Percentiles rank a stretch among this genome's conserved stretches.
Conservation (phyloP, 495 filamentous ascomycete species). For the Penicillium robsamsonii region DNA sequence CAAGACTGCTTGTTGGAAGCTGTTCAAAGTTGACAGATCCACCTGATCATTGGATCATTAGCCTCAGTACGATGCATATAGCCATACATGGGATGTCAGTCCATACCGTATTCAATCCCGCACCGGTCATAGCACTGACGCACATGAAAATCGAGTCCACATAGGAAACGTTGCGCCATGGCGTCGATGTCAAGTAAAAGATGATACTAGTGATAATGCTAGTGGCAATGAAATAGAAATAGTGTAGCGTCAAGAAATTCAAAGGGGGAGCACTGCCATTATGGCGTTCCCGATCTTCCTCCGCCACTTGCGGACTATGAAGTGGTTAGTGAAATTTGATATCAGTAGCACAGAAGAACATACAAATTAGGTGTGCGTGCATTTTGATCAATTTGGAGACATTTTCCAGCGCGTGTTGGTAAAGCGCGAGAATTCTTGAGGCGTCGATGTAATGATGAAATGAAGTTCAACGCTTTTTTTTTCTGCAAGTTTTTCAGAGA, state of each 20-base stretch:
- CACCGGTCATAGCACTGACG: constrained; percentile 77
- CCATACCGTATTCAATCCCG: constrained; percentile 69
- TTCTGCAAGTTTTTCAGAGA: background rate
- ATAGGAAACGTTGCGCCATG: constrained; percentile 62
- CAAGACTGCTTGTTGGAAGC: constrained; percentile 73
- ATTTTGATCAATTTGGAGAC: constrained; percentile 5
- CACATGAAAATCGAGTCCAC: constrained; percentile 74
- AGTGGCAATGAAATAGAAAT: constrained; percentile 72
- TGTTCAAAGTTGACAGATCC: constrained; percentile 67
- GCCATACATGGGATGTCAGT: background rate
- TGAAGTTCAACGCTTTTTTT: background rate
- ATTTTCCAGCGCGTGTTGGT: background rate
- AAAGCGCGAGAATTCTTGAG: background rate
- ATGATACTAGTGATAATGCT: constrained; percentile 65
- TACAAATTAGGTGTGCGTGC: constrained; percentile 13
- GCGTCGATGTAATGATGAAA: constrained; percentile 4
- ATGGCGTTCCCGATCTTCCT: constrained; percentile 24
- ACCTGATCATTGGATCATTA: constrained; percentile 35
- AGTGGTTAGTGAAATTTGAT: background rate
- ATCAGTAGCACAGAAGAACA: background rate
- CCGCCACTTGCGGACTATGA: constrained; percentile 23
- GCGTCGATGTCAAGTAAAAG: constrained; percentile 69
- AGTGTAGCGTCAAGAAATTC: constrained; percentile 78
- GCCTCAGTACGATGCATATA: background rate
- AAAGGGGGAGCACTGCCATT: constrained; percentile 42